Base-by-base conservation (phyloP, 345 rosid genomes). In the Dipteronia sinensis region DNA sequence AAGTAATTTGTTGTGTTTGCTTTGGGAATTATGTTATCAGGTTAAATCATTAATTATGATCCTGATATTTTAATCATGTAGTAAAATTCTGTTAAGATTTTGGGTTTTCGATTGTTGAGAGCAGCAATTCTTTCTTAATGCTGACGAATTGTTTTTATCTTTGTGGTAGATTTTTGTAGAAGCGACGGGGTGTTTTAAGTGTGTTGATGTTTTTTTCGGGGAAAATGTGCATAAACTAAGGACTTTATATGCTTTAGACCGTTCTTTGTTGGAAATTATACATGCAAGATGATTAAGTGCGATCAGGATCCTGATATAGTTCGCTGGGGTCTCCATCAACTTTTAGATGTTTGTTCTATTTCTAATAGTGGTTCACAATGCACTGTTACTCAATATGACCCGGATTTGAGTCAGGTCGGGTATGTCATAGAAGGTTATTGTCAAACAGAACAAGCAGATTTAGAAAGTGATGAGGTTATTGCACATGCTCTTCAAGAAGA, bases 401-500 rank as follows among this genome's bases (percentile, higher is more conserved):
- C 83, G 10, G 88, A 84, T 76, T 69, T 29, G 76, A 76, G 84
- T 70, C 77, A 83, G 76, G 87, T 89, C 25, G 94, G 81, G 40
- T 82, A 81, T 76, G 89, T 90, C 59, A 76, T 80, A 80, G 97
- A 92, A 84, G 87, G 87, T 79, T 91, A 88, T 72, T 73, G 74
- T 13, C 87, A 83, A 75, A 70, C 78, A 53, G 80, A 51, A 47
- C 63, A 7, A 4, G 65, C 71, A 19, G 73, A 85, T 71, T 86
- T 88, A 2, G 97, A 92, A 80, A 88, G 86, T 78, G 98, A 96
- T 89, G 94, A 88, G 3, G 88, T 84, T 27, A 94, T 96, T 53
- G 98, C 97, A 58, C 86, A 72, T 82, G 87, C 88, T 80, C 84
- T 91, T 51, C 97, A 91, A 81, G 97, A 92, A 70, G 98, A 96